These are phyloP conservation scores for Alternaria incomplexa DNA, from an alignment of 2,329 filamentous ascomycete genomes.

Conservation along the genomic window DNA sequence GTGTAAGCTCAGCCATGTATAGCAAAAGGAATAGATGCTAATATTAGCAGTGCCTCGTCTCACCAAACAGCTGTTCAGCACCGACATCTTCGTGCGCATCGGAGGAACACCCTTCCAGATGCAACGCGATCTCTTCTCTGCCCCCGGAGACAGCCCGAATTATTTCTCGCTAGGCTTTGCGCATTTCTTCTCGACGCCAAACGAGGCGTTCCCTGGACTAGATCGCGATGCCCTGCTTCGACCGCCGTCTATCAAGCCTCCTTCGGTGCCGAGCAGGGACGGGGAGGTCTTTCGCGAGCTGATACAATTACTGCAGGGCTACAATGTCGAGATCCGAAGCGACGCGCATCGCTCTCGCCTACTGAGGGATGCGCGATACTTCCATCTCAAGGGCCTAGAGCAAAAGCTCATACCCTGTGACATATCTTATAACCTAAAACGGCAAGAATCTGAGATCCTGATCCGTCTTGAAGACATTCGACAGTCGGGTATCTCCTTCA, in stretches of 20 bases:
- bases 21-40: slow-evolving; percentile 8
- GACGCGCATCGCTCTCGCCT: slow-evolving; percentile 79
- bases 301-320: slow-evolving; percentile 81
- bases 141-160: slow-evolving; percentile 89
- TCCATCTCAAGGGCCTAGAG: slow-evolving; percentile 89
- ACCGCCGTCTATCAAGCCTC: slow-evolving; percentile 84
- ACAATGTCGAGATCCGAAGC: slow-evolving; percentile 76
- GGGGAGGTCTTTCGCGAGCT: slow-evolving; percentile 86
- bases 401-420: slow-evolving; percentile 81
- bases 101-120: slow-evolving; percentile 88
- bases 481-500: slow-evolving; percentile 79
- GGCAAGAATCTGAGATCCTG: slow-evolving; percentile 74
- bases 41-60: slow-evolving; percentile 74
- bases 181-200: slow-evolving; percentile 81
- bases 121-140: slow-evolving; percentile 82
- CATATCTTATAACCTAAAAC: slow-evolving; percentile 75
- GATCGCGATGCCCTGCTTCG: slow-evolving; percentile 79
- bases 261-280: slow-evolving; percentile 78
- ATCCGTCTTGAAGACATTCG: slow-evolving; percentile 86
- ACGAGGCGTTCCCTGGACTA: slow-evolving; percentile 84
- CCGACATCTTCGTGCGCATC: slow-evolving; percentile 90
- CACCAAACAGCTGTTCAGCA: slow-evolving; percentile 88
- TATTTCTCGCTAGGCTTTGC: slow-evolving; percentile 93
- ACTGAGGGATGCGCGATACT: slow-evolving; percentile 87
- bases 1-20: slow-evolving; percentile 58